These are phyloP conservation scores for Fusarium torulosum DNA, from an alignment of 2,329 filamentous ascomycete genomes.

Conservation along the genomic window DNA sequence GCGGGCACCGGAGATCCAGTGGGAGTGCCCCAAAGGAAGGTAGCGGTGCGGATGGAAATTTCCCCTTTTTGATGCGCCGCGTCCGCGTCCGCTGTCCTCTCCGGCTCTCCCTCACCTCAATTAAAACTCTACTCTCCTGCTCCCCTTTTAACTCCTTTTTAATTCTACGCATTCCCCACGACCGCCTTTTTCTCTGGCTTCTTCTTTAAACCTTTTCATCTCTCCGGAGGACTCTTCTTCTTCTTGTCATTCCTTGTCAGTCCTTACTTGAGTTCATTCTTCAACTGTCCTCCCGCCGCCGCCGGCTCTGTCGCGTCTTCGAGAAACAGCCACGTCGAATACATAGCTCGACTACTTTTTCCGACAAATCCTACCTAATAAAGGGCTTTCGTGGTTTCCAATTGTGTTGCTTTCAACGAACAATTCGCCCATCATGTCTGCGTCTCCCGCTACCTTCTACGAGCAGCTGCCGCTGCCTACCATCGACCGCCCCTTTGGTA, in stretches of 20 bases:
- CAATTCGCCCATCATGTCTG: conserved; percentile 52
- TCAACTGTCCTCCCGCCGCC: conserved; percentile 47
- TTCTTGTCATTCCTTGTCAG: conserved; percentile 56
- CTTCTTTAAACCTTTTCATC: conserved; percentile 40
- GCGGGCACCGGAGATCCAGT: conserved; percentile 41
- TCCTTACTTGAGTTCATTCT: conserved; percentile 37
- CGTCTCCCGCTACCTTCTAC: conserved; percentile 60
- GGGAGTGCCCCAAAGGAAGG: conserved; percentile 28
- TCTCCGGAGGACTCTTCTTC: conserved; percentile 49
- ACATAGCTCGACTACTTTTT: conserved; percentile 27
- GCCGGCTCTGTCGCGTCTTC: conserved; percentile 38
- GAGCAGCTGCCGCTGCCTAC: conserved; percentile 77
- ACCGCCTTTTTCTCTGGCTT: conserved; percentile 38
- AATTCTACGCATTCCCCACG: conserved; percentile 43
- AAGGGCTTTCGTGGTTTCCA: conserved; percentile 17
- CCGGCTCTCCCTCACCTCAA: conserved; percentile 38
- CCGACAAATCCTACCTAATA: conserved; percentile 29
- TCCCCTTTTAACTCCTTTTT: conserved; percentile 47
- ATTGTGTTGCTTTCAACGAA: conserved; percentile 26
- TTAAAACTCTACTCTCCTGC: conserved; percentile 44
- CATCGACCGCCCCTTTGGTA: conserved; percentile 90
- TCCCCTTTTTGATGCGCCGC: conserved; percentile 54
- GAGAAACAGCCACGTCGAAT: conserved; percentile 41
- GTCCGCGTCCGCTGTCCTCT: conserved; percentile 25
- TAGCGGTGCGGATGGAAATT: conserved; percentile 50